Evolutionary conservation across 1,284 basidiomycete genomes (phyloP), one percentile per base, ranked within the genome.

Genomic region (Cryptococcus sp.): DNA sequence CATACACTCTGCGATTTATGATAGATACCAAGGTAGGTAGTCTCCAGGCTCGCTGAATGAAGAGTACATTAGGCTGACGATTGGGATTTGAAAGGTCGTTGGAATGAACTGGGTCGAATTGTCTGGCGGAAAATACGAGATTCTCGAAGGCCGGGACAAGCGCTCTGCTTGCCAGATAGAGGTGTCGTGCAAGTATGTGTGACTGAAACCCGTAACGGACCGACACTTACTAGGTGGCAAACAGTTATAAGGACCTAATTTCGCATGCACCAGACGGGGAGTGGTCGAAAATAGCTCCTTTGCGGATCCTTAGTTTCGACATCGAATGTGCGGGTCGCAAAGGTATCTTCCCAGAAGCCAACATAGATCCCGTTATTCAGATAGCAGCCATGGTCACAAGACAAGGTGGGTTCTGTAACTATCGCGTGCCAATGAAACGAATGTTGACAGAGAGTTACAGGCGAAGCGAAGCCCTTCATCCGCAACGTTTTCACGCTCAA

Each of bases 21-120:
- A 93, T 97, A 62, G 94, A 97, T 70, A 89, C 90, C 4, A 88
- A 91, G 82, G 92, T 91, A 35, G 8, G 30, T 40, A 47, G 75
- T 55, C 40, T 48, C 16, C 5, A 4, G 8, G 13, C n/a, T 42
- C 7, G 7, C 10, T 38, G 17, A 6, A 47, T n/a, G 17, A 39
- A 13, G 2, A 49, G 17, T 17, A 25, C 20, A 5, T 30, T n/a
- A 13, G 22, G n/a, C 19, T 51, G n/a, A 19, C 47, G 22, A 20
- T 25, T n/a, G 15, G 55, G 30, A 20, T 25, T n/a, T n/a, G 55
- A 35, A 63, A 94, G 90, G 85, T 97, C 22, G 87, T 93, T 46
- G 93, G 93, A 3, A 97, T 97, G 93, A 97, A 95, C 73, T 97
- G 93, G 93, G 88, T 97, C 43, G 92, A 96, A 77, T 81, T 93